A percentile compares a stretch with the other conserved stretches of the same genome.
Evolutionary conservation across 345 rosid species (phyloP).

Genomic region (Xanthoceras sorbifolium): DNA sequence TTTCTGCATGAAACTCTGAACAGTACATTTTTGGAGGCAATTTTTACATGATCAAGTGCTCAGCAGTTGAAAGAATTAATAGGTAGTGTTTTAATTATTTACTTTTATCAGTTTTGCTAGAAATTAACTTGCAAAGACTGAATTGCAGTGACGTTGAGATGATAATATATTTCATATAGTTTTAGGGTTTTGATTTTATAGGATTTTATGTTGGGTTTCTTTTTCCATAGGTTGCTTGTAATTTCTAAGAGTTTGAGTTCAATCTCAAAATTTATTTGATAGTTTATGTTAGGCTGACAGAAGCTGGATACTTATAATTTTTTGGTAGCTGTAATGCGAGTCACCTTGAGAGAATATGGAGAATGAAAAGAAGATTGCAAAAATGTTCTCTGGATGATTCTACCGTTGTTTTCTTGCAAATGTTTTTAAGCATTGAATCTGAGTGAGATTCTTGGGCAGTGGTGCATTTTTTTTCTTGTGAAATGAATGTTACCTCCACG

Average conservation of each 20-base stretch:
- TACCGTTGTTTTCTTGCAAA: no score
- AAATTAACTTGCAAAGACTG: not conserved
- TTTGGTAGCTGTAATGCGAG: not conserved
- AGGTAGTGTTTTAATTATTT: not conserved
- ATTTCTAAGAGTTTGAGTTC: not conserved
- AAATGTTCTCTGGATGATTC: no score
- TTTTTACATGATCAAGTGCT: slow-evolving; percentile 7
- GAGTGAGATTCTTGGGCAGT: no score
- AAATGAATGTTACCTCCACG: no score
- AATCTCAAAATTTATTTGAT: not conserved
- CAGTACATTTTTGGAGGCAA: slow-evolving; percentile 13
- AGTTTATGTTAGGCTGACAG: not conserved
- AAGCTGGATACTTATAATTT: not conserved
- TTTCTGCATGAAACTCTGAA: slow-evolving; percentile 12
- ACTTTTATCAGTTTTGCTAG: not conserved
- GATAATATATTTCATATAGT: not conserved
- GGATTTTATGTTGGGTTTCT: not conserved
- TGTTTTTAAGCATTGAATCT: no score
- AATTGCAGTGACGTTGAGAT: not conserved
- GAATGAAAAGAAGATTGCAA: no score
- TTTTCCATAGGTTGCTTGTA: not conserved
- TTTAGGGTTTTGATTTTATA: not conserved
- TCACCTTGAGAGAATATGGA: no score
- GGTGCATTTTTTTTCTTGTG: no score
- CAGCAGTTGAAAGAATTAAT: not conserved